These are phyloP conservation scores for Colletotrichum sp. DNA, from an alignment of 2,329 filamentous ascomycete species.

Conservation along the genomic window DNA sequence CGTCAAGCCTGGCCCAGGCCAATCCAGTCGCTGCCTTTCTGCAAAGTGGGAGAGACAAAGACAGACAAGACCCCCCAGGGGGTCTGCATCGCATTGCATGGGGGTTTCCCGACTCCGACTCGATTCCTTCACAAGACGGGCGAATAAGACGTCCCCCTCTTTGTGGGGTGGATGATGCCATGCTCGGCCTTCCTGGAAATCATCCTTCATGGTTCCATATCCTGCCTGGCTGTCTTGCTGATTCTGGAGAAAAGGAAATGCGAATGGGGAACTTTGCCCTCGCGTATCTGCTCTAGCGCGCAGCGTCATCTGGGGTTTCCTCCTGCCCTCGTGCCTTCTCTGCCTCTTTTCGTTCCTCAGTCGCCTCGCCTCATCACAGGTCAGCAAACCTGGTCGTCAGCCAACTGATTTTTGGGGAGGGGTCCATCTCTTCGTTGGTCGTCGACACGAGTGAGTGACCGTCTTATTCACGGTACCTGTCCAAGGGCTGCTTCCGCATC, in stretches of 20 bases:
- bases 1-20: neutral
- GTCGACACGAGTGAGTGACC: neutral
- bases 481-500: neutral
- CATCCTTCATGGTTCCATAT: neutral
- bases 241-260: slow-evolving; percentile 3
- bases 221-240: neutral
- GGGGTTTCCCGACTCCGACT: slow-evolving; percentile 6
- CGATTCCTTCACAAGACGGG: neutral
- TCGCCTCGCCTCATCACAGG: neutral
- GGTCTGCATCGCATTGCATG: neutral
- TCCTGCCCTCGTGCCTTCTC: neutral
- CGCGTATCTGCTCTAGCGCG: slow-evolving; percentile 11
- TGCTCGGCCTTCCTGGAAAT: slow-evolving; percentile 1
- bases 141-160: neutral
- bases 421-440: neutral
- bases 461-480: neutral
- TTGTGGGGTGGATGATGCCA: slow-evolving; percentile 15
- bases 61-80: neutral
- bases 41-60: neutral
- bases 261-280: slow-evolving; percentile 6
- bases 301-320: neutral
- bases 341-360: neutral
- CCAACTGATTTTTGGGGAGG: neutral
- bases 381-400: neutral
- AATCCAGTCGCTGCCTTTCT: neutral